These are phyloP conservation scores for Trichodelitschia bisporula DNA, from an alignment of 495 filamentous ascomycete species.

Conservation along the genomic window DNA sequence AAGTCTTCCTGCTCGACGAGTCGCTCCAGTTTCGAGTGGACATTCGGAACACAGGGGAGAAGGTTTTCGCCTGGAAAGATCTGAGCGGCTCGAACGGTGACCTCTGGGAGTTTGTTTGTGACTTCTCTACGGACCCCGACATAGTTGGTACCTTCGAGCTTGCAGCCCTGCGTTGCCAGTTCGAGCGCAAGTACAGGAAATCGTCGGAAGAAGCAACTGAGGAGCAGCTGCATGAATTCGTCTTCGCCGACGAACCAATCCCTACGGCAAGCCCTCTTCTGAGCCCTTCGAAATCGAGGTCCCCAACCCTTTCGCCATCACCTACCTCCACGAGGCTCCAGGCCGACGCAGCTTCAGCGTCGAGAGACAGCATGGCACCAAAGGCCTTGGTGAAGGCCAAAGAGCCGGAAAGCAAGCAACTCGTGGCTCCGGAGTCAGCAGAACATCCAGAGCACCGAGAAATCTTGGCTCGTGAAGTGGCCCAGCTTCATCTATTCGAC, in stretches of 20 bases:
- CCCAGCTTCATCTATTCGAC: slow-evolving; percentile 86
- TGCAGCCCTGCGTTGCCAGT: slow-evolving; percentile 79
- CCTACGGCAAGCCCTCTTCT: slow-evolving; percentile 57
- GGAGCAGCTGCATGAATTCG: slow-evolving; percentile 54
- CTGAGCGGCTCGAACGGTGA: slow-evolving; percentile 82
- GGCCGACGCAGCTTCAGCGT: background rate
- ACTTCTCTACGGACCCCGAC: slow-evolving; percentile 36
- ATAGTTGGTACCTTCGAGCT: slow-evolving; percentile 62
- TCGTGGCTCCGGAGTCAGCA: slow-evolving; percentile 31
- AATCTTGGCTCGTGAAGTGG: slow-evolving; percentile 46
- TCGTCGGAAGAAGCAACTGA: slow-evolving; percentile 59
- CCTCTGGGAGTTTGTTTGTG: slow-evolving; percentile 91
- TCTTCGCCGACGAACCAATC: slow-evolving; percentile 59
- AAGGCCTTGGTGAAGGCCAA: slow-evolving; percentile 4
- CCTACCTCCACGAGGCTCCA: slow-evolving; percentile 7
- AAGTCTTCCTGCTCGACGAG: slow-evolving; percentile 85
- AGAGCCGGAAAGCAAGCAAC: slow-evolving; percentile 13
- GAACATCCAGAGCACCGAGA: slow-evolving; percentile 43
- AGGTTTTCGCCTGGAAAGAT: slow-evolving; percentile 83
- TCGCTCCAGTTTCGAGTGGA: slow-evolving; percentile 69
- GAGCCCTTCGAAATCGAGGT: slow-evolving; percentile 24
- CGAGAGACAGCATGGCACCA: too few relatives aligned
- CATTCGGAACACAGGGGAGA: slow-evolving; percentile 48
- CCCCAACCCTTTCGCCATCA: slow-evolving; percentile 14
- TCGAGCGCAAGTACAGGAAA: slow-evolving; percentile 77